Percentiles rank a stretch among this genome's conserved stretches.
phyloP scores from a whole-genome alignment of 2,329 filamentous ascomycete genomes.

The Trichoderma sp. region DNA sequence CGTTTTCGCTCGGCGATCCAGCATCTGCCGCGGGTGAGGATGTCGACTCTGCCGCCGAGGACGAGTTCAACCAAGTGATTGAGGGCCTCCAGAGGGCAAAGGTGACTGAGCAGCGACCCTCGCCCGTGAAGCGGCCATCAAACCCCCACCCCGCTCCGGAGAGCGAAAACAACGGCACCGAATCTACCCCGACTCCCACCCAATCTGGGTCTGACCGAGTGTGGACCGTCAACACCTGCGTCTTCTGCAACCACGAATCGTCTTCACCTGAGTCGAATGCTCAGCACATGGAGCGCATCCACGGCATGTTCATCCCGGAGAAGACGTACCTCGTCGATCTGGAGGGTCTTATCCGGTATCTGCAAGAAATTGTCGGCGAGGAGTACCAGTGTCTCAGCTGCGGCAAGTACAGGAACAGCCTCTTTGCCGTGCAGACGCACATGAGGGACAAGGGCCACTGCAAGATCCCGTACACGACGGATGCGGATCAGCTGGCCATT shows the following conservation, averaged over 20 bases:
- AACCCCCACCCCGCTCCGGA: constrained; percentile 52
- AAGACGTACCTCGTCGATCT: constrained; percentile 79
- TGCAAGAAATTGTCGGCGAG: constrained; percentile 78
- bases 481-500: constrained; percentile 89
- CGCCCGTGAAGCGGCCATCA: constrained; percentile 57
- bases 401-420: constrained; percentile 76
- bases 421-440: constrained; percentile 85
- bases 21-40: constrained; percentile 52
- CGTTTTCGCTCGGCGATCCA: constrained; percentile 86
- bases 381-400: constrained; percentile 87
- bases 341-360: constrained; percentile 75
- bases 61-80: constrained; percentile 76
- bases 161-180: constrained; percentile 41
- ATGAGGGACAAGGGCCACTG: constrained; percentile 98
- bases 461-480: constrained; percentile 88
- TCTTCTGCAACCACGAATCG: constrained; percentile 91
- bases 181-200: constrained; percentile 49
- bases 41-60: constrained; percentile 69
- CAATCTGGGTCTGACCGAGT: constrained; percentile 41
- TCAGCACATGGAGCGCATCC: constrained; percentile 86
- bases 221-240: constrained; percentile 61
- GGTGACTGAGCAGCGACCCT: constrained; percentile 56
- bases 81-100: constrained; percentile 76
- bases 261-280: constrained; percentile 75
- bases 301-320: constrained; percentile 96